These are phyloP conservation scores for Ulvella scutata DNA, from an alignment of 139 green algal species.

Conservation along the genomic window DNA sequence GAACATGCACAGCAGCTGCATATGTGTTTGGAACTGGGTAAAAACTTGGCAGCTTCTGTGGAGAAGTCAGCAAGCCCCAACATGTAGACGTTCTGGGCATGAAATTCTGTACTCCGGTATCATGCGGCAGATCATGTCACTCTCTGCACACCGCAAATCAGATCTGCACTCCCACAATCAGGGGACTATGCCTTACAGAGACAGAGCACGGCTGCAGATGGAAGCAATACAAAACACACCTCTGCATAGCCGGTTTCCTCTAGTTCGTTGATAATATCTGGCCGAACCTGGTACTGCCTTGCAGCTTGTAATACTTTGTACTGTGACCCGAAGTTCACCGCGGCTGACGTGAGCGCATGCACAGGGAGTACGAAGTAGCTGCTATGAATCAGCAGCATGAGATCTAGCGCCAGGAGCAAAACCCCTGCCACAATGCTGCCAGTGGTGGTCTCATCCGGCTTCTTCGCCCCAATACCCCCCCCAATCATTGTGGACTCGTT, in stretches of 20 bases:
- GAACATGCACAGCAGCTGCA: not conserved
- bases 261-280: not conserved
- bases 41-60: not conserved
- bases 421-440: not conserved
- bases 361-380: not conserved
- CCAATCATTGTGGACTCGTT: not conserved
- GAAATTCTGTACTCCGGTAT: not conserved
- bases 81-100: not conserved
- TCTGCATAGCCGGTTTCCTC: too few species aligned
- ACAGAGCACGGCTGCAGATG: too few species aligned
- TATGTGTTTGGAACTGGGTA: not conserved
- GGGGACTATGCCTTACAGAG: too few species aligned
- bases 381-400: constrained; percentile 2
- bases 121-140: not conserved
- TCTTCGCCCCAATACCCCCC: too few species aligned
- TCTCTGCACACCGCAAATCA: not conserved
- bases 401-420: not conserved
- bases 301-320: not conserved
- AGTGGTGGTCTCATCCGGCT: too few species aligned
- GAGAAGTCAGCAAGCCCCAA: not conserved
- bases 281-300: not conserved
- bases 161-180: too few species aligned
- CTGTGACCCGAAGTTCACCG: not conserved
- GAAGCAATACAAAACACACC: too few species aligned
- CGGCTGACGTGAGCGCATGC: not conserved